Base-by-base conservation (phyloP, 495 filamentous ascomycete species). In the Pseudomonodictys pantanalensis region DNA sequence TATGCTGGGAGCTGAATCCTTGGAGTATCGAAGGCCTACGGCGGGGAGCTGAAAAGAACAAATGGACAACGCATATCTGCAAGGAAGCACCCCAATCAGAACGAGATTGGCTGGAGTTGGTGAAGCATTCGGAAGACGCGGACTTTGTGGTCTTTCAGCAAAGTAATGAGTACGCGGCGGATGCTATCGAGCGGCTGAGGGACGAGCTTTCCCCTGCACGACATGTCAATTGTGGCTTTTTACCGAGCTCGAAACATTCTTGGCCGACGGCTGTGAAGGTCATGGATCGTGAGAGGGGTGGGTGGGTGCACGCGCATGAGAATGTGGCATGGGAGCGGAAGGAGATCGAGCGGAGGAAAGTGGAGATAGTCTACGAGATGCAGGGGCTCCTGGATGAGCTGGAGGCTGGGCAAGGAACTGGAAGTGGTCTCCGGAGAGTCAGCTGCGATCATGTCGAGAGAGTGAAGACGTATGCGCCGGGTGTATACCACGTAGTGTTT, bases 401-500 rank as follows among this genome's bases (percentile, higher is more conserved):
- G 42, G 60, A 60, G 48, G 60, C 45, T 12, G 51, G 53, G n/a
- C 35, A 11, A 12, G 55, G 22, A 47, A 7, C 22, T 18, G 41
- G 51, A 46, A 24, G 26, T 3, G 26, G 53, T 38, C 62, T 35
- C 33, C 55, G 51, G 41, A 46, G 1, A 35, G 75, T 79, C 3
- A 70, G 65, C 32, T 83, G 88, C 60, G 80, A 83, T 56, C 86
- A 93, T 74, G 81, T 91, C 17, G 86, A 92, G 72, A 74, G 77
- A 57, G 90, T 96, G 52, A 96, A 96, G 80, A 91, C 89, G 18
- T 95, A 88, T 78, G 91, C 89, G 52, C 91, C 92, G n/a, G 90
- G 86, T 2, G 86, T 96, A 0, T 84, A 89, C 83, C 91, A 96
- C 76, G 88, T 83, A 58, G 92, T 96, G 8, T 87, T 91, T 70